phyloP scores from a whole-genome alignment of 176 grass and related monocot species.

The Triticum aestivum region DNA sequence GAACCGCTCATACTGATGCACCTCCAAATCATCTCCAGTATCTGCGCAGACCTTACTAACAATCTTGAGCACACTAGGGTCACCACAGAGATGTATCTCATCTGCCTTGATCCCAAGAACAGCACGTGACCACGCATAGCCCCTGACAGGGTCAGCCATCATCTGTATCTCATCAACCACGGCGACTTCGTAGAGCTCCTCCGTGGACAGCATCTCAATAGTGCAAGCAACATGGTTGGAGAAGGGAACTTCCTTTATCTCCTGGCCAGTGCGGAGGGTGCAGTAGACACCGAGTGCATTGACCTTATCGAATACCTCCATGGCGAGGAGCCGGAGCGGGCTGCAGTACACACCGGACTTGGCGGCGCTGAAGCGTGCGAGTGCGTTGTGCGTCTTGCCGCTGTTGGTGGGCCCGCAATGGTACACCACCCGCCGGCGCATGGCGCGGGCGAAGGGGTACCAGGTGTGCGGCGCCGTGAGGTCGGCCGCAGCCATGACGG shows the following conservation, averaged over 20 bases:
- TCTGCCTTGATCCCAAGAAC: slow-evolving; percentile 89
- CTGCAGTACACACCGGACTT: slow-evolving; percentile 80
- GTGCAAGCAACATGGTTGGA: slow-evolving; percentile 79
- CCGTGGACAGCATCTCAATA: slow-evolving; percentile 79
- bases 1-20: slow-evolving; percentile 79
- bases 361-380: slow-evolving; percentile 67
- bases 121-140: slow-evolving; percentile 86
- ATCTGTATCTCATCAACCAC: slow-evolving; percentile 97
- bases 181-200: slow-evolving; percentile 79
- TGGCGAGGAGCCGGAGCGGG: slow-evolving; percentile 91
- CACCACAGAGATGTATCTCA: slow-evolving; percentile 95
- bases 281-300: slow-evolving; percentile 85
- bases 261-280: slow-evolving; percentile 85
- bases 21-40: slow-evolving; percentile 75
- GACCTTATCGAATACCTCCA: slow-evolving; percentile 96
- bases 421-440: slow-evolving; percentile 79
- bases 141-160: slow-evolving; percentile 73
- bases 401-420: slow-evolving; percentile 97
- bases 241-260: slow-evolving; percentile 79
- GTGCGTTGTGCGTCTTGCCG: slow-evolving; percentile 91
- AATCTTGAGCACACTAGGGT: slow-evolving; percentile 82
- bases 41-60: slow-evolving; percentile 68
- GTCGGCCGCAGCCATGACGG: slow-evolving; percentile 69
- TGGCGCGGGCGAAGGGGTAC: slow-evolving; percentile 96
- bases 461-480: slow-evolving; percentile 81